Conservation (phyloP, 495 filamentous ascomycete species). For the Trichoderma erinaceum region DNA sequence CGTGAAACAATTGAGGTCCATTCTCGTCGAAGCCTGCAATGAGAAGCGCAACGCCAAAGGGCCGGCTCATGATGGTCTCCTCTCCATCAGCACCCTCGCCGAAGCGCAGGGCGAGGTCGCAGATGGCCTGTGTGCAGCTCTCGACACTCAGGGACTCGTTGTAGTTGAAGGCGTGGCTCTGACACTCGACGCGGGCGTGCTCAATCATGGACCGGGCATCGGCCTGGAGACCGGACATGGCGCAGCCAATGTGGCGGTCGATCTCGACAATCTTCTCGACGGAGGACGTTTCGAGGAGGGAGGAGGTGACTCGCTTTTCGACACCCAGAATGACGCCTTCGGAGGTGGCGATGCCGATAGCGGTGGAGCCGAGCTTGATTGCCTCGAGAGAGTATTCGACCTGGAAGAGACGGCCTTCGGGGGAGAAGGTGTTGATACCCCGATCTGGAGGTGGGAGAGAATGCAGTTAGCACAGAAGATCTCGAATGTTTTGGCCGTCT, state of each 20-base stretch:
- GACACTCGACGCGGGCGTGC: slow-evolving; percentile 94
- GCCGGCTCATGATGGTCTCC: slow-evolving; percentile 95
- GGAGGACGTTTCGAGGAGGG: slow-evolving; percentile 90
- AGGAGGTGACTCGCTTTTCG: slow-evolving; percentile 97
- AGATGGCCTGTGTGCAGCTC: slow-evolving; percentile 97
- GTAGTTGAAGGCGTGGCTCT: slow-evolving; percentile 95
- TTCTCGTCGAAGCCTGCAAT: slow-evolving; percentile 98
- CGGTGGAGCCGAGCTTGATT: slow-evolving; percentile 97
- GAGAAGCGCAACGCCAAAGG: slow-evolving; percentile 93
- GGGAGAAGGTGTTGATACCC: slow-evolving; percentile 99
- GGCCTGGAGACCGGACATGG: slow-evolving; percentile 95
- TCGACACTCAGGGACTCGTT: slow-evolving; percentile 90
- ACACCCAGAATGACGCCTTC: slow-evolving; percentile 94
- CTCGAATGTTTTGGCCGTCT: neutral
- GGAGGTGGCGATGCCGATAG: slow-evolving; percentile 92
- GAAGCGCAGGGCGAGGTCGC: slow-evolving; percentile 91
- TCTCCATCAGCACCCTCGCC: slow-evolving; percentile 96
- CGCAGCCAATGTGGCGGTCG: slow-evolving; percentile 95
- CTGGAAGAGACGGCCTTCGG: slow-evolving; percentile 98
- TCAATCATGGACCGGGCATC: slow-evolving; percentile 95
- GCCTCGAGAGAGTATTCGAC: slow-evolving; percentile 99
- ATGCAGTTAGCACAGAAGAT: slow-evolving; percentile 26
- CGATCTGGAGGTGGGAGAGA: slow-evolving; percentile 59
- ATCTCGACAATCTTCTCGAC: slow-evolving; percentile 99
- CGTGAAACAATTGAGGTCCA: slow-evolving; percentile 94